phyloP scores from a whole-genome alignment of 768 basidiomycete genomes.

The Termitomyces sp. region DNA sequence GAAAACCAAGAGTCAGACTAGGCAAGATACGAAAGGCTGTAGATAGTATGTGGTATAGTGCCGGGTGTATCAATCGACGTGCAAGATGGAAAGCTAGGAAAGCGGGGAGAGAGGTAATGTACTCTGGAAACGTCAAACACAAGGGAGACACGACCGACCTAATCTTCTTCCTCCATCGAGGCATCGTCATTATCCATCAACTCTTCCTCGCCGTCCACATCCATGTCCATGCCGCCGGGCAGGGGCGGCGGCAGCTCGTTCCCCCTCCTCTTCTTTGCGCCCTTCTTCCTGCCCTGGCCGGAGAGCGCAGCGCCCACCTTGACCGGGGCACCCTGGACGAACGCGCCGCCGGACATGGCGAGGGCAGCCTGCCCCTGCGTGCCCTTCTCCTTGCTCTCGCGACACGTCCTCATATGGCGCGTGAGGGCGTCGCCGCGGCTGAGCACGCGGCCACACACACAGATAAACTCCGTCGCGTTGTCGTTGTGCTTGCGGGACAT shows the following conservation, averaged over 20 bases:
- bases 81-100: background rate
- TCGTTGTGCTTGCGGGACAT: conserved; percentile 13
- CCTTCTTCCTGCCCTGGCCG: background rate
- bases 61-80: background rate
- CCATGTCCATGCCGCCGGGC: background rate
- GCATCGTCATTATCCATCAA: background rate
- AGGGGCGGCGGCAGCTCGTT: background rate
- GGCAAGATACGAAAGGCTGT: background rate
- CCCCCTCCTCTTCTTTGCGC: background rate
- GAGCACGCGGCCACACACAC: conserved; percentile 7
- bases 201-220: background rate
- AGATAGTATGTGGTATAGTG: background rate
- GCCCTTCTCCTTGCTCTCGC: conserved; percentile 7
- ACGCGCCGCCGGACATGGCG: background rate
- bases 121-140: too few relatives aligned
- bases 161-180: background rate
- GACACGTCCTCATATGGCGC: conserved; percentile 8
- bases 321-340: background rate
- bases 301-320: background rate
- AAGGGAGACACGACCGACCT: too few relatives aligned
- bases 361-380: background rate
- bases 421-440: conserved; percentile 7
- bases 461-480: conserved; percentile 12
- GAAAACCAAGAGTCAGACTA: background rate
- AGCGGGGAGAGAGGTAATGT: too few relatives aligned